Evolutionary conservation across 2,329 filamentous ascomycete species (phyloP).

Genomic region (Coleophoma eucalyptorum): DNA sequence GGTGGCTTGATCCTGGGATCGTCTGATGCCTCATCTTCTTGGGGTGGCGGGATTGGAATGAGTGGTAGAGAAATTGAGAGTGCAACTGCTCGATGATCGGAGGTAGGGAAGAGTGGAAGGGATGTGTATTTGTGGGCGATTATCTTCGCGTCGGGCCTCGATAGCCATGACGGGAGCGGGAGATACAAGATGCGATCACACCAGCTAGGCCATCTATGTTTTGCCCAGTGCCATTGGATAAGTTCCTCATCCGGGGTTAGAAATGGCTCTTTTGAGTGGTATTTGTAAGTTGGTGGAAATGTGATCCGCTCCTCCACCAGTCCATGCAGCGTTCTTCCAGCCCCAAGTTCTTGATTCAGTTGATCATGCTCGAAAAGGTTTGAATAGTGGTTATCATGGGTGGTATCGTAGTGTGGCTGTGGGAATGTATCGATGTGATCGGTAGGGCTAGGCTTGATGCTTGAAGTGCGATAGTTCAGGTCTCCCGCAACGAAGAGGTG

Average conservation of each 20-base stretch:
- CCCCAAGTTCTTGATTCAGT: slow-evolving; percentile 65
- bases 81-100: slow-evolving; percentile 84
- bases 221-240: slow-evolving; percentile 68
- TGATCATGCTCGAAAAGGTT: slow-evolving; percentile 74
- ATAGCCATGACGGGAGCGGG: slow-evolving; percentile 51
- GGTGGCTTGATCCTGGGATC: slow-evolving; percentile 43
- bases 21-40: slow-evolving; percentile 21
- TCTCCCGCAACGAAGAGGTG: slow-evolving; percentile 88
- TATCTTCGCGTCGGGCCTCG: slow-evolving; percentile 41
- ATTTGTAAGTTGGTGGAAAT: slow-evolving; percentile 96
- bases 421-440: slow-evolving; percentile 58
- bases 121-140: slow-evolving; percentile 62
- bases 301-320: slow-evolving; percentile 68
- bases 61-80: slow-evolving; percentile 67
- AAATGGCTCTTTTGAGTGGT: slow-evolving; percentile 45
- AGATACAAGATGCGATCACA: slow-evolving; percentile 87
- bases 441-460: slow-evolving; percentile 54
- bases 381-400: slow-evolving; percentile 58
- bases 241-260: slow-evolving; percentile 33
- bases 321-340: slow-evolving; percentile 72
- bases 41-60: slow-evolving; percentile 24
- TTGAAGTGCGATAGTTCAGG: slow-evolving; percentile 87
- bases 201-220: slow-evolving; percentile 86
- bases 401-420: slow-evolving; percentile 44
- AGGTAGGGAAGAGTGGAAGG: slow-evolving; percentile 74